These are phyloP conservation scores for Phytophthora litchii DNA, from an alignment of 352 stramenopile genomes.

Conservation along the genomic window DNA sequence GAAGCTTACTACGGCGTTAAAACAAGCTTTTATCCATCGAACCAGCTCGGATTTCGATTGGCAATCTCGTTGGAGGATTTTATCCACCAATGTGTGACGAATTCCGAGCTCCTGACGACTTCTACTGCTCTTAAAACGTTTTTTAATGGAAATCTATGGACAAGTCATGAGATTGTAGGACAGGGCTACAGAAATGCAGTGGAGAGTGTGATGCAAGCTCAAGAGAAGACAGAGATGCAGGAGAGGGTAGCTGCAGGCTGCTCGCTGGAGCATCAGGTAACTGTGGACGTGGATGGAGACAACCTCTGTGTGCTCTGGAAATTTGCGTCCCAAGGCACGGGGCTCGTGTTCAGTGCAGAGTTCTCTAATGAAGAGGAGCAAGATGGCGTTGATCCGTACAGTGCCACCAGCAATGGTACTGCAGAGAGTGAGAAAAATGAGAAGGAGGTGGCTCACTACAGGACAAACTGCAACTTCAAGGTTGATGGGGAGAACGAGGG, in stretches of 20 bases:
- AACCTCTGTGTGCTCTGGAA: slow-evolving; percentile 47
- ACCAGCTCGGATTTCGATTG: slow-evolving; percentile 25
- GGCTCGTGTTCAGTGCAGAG: slow-evolving; percentile 38
- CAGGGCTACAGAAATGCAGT: slow-evolving; percentile 32
- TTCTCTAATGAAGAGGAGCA: slow-evolving; percentile 13
- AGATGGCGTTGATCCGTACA: slow-evolving; percentile 33
- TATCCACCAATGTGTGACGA: slow-evolving; percentile 16
- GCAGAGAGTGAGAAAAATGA: slow-evolving; percentile 2
- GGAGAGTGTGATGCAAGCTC: slow-evolving; percentile 9
- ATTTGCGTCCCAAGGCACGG: slow-evolving; percentile 39
- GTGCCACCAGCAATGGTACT: slow-evolving; percentile 5
- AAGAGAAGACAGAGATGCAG: background rate
- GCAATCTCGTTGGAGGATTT: slow-evolving; percentile 35
- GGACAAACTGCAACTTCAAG: slow-evolving; percentile 34
- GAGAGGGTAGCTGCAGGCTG: slow-evolving; percentile 37
- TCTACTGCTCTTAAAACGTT: slow-evolving; percentile 39
- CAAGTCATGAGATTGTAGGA: slow-evolving; percentile 13
- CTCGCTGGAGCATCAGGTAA: slow-evolving; percentile 28
- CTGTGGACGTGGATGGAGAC: slow-evolving; percentile 9
- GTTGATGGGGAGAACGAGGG: background rate
- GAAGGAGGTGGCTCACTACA: slow-evolving; percentile 34
- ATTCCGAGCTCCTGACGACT: slow-evolving; percentile 23
- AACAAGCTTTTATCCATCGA: slow-evolving; percentile 22
- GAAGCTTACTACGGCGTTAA: slow-evolving; percentile 16
- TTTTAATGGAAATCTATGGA: slow-evolving; percentile 27